A percentile compares a stretch with the other conserved stretches of the same genome.
phyloP scores from a whole-genome alignment of 441 rosid species.

The Daphne laureola region DNA sequence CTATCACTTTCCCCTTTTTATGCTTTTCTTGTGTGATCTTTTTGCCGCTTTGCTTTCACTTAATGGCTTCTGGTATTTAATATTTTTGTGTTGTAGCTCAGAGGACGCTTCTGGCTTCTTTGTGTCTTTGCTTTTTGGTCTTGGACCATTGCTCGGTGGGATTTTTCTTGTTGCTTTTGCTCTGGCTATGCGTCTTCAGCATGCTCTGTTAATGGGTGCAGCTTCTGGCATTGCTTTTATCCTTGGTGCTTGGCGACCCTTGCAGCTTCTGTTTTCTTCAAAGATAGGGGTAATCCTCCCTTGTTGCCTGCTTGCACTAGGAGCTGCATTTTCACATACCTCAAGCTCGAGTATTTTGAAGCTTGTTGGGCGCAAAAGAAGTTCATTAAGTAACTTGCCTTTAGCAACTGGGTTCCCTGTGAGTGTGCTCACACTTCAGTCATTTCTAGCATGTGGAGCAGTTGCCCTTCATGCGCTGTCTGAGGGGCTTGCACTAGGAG shows the following conservation, averaged over 20 bases:
- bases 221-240: constrained; percentile 94
- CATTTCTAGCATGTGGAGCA: constrained; percentile 81
- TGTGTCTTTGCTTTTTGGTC: constrained; percentile 92
- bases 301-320: constrained; percentile 37
- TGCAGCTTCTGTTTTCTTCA: constrained; percentile 62
- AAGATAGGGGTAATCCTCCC: constrained; percentile 77
- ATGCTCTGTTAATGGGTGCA: constrained; percentile 88
- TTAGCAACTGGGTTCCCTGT: constrained; percentile 47
- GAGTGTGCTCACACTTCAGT: constrained; percentile 74
- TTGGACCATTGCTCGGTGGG: constrained; percentile 94
- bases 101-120: constrained; percentile 98
- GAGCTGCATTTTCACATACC: constrained; percentile 55
- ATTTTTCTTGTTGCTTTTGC: constrained; percentile 64
- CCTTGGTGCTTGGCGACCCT: constrained; percentile 88
- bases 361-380: constrained; percentile 47
- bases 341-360: constrained; percentile 42
- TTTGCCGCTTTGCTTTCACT: neutral
- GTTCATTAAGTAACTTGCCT: constrained; percentile 41
- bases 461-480: constrained; percentile 92
- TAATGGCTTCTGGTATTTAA: constrained; percentile 8
- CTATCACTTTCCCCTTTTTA: neutral
- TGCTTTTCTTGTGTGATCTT: neutral
- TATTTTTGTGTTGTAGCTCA: constrained; percentile 46
- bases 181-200: constrained; percentile 69
- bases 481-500: constrained; percentile 96